Percentiles rank a stretch among this genome's conserved stretches.
Conservation (phyloP, 2,329 filamentous ascomycete genomes). For the Talaromyces albobiverticillius region DNA sequence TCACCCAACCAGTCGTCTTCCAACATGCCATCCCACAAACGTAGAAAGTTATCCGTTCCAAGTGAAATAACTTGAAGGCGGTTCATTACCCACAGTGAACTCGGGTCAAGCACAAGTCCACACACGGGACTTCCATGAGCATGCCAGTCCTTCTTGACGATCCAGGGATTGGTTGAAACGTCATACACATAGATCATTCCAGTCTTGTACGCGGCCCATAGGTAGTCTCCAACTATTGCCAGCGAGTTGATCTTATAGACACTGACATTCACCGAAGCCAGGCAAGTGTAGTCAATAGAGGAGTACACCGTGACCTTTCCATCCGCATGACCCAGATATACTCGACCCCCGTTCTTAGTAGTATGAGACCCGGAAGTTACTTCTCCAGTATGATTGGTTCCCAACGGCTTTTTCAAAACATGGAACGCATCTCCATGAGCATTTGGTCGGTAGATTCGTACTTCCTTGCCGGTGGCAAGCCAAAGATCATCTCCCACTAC, state of each 20-base stretch:
- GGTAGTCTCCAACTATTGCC: slow-evolving; percentile 71
- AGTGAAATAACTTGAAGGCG: slow-evolving; percentile 81
- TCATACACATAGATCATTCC: slow-evolving; percentile 95
- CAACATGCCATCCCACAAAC: slow-evolving; percentile 87
- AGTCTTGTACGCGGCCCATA: slow-evolving; percentile 95
- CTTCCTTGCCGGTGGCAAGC: slow-evolving; percentile 82
- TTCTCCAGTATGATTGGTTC: slow-evolving; percentile 73
- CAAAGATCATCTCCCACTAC: slow-evolving; percentile 82
- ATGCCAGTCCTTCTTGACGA: slow-evolving; percentile 89
- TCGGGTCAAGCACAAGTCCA: slow-evolving; percentile 72
- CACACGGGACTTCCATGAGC: slow-evolving; percentile 82
- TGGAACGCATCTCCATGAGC: slow-evolving; percentile 68
- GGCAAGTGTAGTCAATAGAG: slow-evolving; percentile 68
- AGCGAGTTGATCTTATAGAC: slow-evolving; percentile 93
- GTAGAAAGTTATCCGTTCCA: slow-evolving; percentile 80
- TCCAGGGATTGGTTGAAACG: slow-evolving; percentile 76
- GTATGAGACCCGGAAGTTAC: slow-evolving; percentile 80
- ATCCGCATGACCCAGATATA: slow-evolving; percentile 89
- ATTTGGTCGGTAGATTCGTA: slow-evolving; percentile 77
- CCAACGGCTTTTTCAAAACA: slow-evolving; percentile 67
- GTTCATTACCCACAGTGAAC: slow-evolving; percentile 81
- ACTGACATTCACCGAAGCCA: slow-evolving; percentile 81
- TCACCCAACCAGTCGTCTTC: slow-evolving; percentile 87
- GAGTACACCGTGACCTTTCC: slow-evolving; percentile 96
- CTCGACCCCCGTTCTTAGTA: slow-evolving; percentile 69